Evolutionary conservation across 495 filamentous ascomycete species (phyloP), one percentile per base, ranked within the genome.

Genomic region (Neurospora tetrasperma): DNA sequence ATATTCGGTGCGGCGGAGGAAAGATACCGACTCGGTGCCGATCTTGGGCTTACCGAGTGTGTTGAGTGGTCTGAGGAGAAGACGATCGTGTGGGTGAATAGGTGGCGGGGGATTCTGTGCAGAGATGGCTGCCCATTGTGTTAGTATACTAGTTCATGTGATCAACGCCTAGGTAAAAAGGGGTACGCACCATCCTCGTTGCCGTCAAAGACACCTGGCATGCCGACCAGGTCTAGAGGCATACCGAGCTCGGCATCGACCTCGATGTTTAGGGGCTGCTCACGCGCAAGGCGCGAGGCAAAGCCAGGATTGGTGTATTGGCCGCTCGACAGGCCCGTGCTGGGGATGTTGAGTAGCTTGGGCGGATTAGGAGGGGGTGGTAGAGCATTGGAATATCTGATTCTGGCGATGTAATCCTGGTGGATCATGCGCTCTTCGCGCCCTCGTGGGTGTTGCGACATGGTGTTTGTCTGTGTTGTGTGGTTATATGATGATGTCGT

Each of bases 241-340:
- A 99, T 98, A 43, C 96, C 96, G 73, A 97, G 89, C 84, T 98
- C 96, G 23, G 94, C 94, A 88, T 99, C 96, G 27, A 94, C 94
- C 81, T 98, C 96, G 70, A 99, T 94, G 74, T 97, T 97, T 5
- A 96, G 84, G n/a, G 94, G 90, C 83, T 98, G 94, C 74, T 96
- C 93, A 75, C 94, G 87, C 1, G 93, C 93, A 73, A 99, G 82
- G 70, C 93, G 90, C 41, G 94, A 94, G 35, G 93, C 92, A 83
- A 97, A 98, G 3, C 88, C 89, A 2, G 95, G 91, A 11, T 90
- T 91, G 16, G 95, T 94, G 80, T 97, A 98, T 77, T 94, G 90
- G 70, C 88, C 89, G 78, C 87, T 89, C 10, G 90, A 86, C 23
- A 98, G 87, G 16, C 96, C 96, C 71, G 92, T 92, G 76, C 95